Conservation (phyloP, 805 yeast genomes). For the Monosporozyma aerobia region DNA sequence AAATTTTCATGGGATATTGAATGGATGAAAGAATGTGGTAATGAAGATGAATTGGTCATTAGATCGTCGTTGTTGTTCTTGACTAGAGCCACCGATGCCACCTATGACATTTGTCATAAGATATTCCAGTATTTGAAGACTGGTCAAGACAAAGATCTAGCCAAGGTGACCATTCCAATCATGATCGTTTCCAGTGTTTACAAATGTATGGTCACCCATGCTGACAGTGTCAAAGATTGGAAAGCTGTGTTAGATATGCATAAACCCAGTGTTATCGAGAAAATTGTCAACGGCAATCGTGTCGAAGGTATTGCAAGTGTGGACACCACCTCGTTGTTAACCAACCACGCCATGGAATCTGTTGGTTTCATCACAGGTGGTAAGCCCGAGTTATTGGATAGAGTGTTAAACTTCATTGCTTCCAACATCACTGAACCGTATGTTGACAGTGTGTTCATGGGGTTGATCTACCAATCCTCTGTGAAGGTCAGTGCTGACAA, state of each 20-base stretch:
- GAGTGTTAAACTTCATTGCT: constrained; percentile 47
- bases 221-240: constrained; percentile 40
- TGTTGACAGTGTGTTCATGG: constrained; percentile 51
- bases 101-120: constrained; percentile 29
- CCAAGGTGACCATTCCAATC: constrained; percentile 42
- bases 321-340: background rate
- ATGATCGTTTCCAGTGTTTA: constrained; percentile 40
- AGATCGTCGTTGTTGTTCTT: constrained; percentile 21
- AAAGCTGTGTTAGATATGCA: constrained; percentile 48
- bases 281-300: background rate
- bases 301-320: background rate
- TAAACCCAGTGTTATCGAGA: constrained; percentile 24
- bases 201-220: constrained; percentile 33
- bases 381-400: constrained; percentile 38
- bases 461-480: constrained; percentile 34
- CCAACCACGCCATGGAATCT: constrained; percentile 39
- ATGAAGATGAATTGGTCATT: constrained; percentile 32
- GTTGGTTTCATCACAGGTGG: constrained; percentile 30
- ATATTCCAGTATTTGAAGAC: constrained; percentile 38
- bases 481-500: background rate
- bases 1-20: background rate
- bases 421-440: constrained; percentile 44
- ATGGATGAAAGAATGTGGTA: background rate
- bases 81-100: constrained; percentile 12
- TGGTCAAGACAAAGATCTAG: constrained; percentile 34